Conservation (phyloP, 2,329 filamentous ascomycete species). For the Ophiostoma quercus region DNA sequence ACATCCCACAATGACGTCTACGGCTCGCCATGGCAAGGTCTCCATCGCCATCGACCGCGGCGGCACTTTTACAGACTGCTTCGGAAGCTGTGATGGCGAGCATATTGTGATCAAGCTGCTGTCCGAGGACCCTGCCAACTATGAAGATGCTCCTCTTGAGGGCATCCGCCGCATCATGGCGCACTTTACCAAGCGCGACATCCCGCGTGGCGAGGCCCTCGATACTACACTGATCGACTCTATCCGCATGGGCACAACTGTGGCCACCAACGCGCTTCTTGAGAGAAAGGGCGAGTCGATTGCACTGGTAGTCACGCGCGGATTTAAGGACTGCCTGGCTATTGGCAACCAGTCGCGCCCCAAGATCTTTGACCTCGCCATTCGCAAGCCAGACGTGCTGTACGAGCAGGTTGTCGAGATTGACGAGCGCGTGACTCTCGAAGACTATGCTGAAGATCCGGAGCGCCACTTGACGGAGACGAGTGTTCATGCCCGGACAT, state of each 20-base stretch:
- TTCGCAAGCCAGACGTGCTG: conserved; percentile 78
- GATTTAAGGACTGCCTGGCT: conserved; percentile 79
- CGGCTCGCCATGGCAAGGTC: conserved; percentile 23
- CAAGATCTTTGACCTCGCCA: conserved; percentile 85
- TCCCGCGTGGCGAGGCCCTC: conserved; percentile 71
- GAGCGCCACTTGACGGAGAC: conserved; percentile 53
- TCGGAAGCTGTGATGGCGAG: conserved; percentile 61
- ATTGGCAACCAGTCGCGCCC: conserved; percentile 90
- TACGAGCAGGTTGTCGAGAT: conserved; percentile 85
- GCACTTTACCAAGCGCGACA: conserved; percentile 67
- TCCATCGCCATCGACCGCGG: conserved; percentile 70
- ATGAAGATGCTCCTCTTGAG: conserved; percentile 84
- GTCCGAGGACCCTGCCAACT: conserved; percentile 81
- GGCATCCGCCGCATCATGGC: conserved; percentile 82
- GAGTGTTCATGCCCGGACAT: conserved; percentile 47
- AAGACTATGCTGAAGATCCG: conserved; percentile 89
- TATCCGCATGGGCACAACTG: conserved; percentile 93
- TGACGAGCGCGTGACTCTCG: conserved; percentile 82
- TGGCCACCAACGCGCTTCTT: conserved; percentile 85
- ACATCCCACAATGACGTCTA: conserved; percentile 9
- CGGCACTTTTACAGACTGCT: conserved; percentile 89
- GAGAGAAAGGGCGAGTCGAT: conserved; percentile 88
- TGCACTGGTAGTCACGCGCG: conserved; percentile 78
- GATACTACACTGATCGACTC: conserved; percentile 82
- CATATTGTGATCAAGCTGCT: conserved; percentile 48